Evolutionary conservation across 148 eudicot species (phyloP).

Genomic region (Simmondsia chinensis): DNA sequence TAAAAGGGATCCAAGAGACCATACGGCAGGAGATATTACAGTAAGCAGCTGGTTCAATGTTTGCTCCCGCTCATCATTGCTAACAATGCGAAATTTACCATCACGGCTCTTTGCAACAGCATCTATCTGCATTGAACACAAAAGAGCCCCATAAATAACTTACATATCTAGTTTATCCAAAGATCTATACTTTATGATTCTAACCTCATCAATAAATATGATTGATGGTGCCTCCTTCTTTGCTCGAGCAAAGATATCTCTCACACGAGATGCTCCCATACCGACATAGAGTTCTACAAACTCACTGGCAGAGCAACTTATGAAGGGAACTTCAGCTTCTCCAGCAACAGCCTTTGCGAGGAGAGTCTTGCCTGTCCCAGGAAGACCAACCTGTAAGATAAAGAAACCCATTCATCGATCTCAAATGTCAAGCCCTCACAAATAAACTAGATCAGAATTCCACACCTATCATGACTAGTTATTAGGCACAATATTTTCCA

Average conservation of each 20-base stretch:
- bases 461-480: not conserved
- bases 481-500: no score
- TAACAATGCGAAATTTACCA: slow-evolving; percentile 78
- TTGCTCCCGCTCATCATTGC: slow-evolving; percentile 97
- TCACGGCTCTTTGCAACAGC: slow-evolving; percentile 98
- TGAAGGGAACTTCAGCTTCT: slow-evolving; percentile 96
- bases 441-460: not conserved
- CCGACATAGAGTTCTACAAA: slow-evolving; percentile 96
- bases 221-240: slow-evolving; percentile 96
- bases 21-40: slow-evolving; percentile 21
- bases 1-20: not conserved
- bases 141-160: slow-evolving; percentile 4
- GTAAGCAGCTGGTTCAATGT: slow-evolving; percentile 92
- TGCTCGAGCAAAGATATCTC: slow-evolving; percentile 93
- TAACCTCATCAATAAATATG: slow-evolving; percentile 91
- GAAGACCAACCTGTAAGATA: slow-evolving; percentile 88
- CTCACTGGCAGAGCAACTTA: slow-evolving; percentile 97
- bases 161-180: not conserved
- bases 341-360: slow-evolving; percentile 99
- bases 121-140: slow-evolving; percentile 60
- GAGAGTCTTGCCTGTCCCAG: slow-evolving; percentile 98
- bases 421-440: not conserved
- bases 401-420: slow-evolving; percentile 7
- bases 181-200: slow-evolving; percentile 7
- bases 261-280: slow-evolving; percentile 98